These are phyloP conservation scores for Paecilomyces fulvus DNA, from an alignment of 2,329 filamentous ascomycete genomes.

Conservation along the genomic window DNA sequence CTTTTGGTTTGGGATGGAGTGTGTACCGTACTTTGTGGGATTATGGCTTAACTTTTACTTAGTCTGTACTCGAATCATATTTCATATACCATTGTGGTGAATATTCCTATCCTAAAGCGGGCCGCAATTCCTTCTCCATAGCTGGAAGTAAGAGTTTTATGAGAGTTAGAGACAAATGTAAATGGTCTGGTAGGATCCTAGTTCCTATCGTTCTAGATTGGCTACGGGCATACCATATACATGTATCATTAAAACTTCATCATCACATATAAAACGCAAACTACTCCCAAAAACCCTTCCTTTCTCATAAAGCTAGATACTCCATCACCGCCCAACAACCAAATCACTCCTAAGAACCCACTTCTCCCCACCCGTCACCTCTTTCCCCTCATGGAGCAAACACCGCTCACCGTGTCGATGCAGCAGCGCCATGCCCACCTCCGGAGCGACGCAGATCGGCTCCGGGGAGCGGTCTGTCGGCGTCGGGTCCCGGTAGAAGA, in stretches of 20 bases:
- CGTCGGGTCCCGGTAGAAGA: constrained; percentile 68
- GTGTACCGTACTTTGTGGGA: background rate
- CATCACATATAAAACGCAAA: too few relatives aligned
- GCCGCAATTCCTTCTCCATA: too few relatives aligned
- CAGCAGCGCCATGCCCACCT: constrained; percentile 77
- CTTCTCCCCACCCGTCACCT: constrained; percentile 75
- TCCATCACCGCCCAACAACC: constrained; percentile 29
- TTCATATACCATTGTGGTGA: background rate
- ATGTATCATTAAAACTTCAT: too few relatives aligned
- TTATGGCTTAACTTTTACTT: background rate
- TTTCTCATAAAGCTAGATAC: background rate
- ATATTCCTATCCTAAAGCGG: background rate
- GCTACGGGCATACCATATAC: too few relatives aligned
- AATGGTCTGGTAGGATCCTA: too few relatives aligned
- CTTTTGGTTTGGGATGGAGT: background rate
- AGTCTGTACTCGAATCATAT: background rate
- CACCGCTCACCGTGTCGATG: constrained; percentile 87
- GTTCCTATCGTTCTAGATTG: too few relatives aligned
- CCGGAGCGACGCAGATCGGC: constrained; percentile 63
- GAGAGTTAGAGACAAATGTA: too few relatives aligned
- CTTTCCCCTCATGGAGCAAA: constrained; percentile 76
- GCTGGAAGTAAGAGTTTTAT: too few relatives aligned
- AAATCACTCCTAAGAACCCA: constrained; percentile 85
- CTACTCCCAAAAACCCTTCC: too few relatives aligned
- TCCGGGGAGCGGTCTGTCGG: constrained; percentile 42